Percentiles rank a stretch among this genome's conserved stretches.
These are phyloP conservation scores for Claviceps paspali DNA, from an alignment of 2,329 filamentous ascomycete genomes.

Conservation along the genomic window DNA sequence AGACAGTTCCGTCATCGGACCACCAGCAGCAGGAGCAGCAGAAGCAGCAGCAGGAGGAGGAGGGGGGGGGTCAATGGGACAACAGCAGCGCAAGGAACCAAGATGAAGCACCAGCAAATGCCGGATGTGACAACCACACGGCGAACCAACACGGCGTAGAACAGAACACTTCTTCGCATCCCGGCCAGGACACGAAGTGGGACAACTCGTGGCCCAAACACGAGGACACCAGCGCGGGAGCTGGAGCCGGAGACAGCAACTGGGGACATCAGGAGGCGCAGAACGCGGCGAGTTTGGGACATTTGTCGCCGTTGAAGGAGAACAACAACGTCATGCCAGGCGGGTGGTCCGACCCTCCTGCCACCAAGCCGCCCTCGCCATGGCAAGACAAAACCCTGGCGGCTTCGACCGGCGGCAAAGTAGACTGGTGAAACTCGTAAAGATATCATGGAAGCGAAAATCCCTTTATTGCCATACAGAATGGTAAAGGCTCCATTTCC, in stretches of 20 bases:
- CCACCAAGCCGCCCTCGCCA: constrained; percentile 3
- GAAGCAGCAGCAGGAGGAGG: not conserved
- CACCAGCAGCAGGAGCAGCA: not conserved
- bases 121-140: not conserved
- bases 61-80: not conserved
- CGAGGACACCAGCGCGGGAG: not conserved
- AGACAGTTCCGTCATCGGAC: too few species aligned
- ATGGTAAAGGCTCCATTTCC: too few species aligned
- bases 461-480: too few species aligned
- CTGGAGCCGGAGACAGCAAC: not conserved
- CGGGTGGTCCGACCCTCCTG: too few species aligned
- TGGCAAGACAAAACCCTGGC: constrained; percentile 19
- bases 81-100: not conserved
- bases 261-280: constrained; percentile 1
- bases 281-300: too few species aligned
- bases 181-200: not conserved
- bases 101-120: not conserved
- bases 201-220: not conserved
- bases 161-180: not conserved
- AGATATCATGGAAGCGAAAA: too few species aligned
- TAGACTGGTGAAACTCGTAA: constrained; percentile 6
- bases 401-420: constrained; percentile 15
- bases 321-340: constrained; percentile 19
- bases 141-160: not conserved
- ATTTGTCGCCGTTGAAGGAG: not conserved